A percentile compares a stretch with the other conserved stretches of the same genome.
phyloP scores from a whole-genome alignment of 2,329 filamentous ascomycete genomes.

The Zymoseptoria passerinii region DNA sequence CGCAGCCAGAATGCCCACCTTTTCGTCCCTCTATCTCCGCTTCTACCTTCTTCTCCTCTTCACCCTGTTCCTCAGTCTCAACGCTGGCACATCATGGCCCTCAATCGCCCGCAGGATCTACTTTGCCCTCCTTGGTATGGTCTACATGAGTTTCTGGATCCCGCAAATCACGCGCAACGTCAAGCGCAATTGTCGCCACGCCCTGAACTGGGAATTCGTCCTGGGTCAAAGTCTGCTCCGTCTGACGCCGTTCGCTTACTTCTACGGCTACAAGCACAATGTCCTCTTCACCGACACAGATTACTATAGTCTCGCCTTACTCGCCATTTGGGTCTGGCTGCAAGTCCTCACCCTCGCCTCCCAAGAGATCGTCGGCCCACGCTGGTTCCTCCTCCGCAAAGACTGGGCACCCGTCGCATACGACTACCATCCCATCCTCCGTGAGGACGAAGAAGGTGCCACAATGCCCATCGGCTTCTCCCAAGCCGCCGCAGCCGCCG shows the following conservation, averaged over 20 bases:
- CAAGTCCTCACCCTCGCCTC: conserved; percentile 71
- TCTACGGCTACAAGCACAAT: conserved; percentile 70
- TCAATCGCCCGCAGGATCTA: conserved; percentile 45
- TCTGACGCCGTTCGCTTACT: conserved; percentile 73
- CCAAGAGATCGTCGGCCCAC: conserved; percentile 77
- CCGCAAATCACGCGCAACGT: conserved; percentile 89
- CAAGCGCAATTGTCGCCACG: conserved; percentile 82
- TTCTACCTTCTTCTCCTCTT: conserved; percentile 54
- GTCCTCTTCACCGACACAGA: conserved; percentile 71
- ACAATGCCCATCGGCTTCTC: conserved; percentile 64
- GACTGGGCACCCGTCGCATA: conserved; percentile 65
- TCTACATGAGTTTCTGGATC: conserved; percentile 83
- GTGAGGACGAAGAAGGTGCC: conserved; percentile 73
- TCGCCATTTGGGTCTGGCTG: conserved; percentile 75
- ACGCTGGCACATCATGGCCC: conserved; percentile 50
- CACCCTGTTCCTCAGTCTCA: conserved; percentile 51
- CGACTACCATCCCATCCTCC: conserved; percentile 87
- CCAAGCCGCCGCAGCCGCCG: conserved; percentile 22
- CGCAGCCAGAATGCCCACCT: conserved; percentile 25
- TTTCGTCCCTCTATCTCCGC: conserved; percentile 52
- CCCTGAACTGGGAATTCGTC: conserved; percentile 86
- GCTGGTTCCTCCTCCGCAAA: conserved; percentile 66
- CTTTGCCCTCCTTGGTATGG: conserved; percentile 55
- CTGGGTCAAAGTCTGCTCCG: conserved; percentile 73
- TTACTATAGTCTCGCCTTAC: conserved; percentile 52